Evolutionary conservation across 345 rosid genomes (phyloP).

Genomic region (Eucalyptus brandiana): DNA sequence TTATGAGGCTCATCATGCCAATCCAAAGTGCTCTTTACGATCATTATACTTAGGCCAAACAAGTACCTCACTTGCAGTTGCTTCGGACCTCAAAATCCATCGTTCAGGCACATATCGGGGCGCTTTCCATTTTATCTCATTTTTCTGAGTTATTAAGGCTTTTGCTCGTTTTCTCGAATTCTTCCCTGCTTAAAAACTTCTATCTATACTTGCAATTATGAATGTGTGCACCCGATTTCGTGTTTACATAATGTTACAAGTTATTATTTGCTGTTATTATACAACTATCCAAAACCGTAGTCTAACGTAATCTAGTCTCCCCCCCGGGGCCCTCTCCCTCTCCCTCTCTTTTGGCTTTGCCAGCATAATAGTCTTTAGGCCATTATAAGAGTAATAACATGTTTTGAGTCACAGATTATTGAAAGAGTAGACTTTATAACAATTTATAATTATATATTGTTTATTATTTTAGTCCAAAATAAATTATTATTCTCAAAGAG

Average conservation of each 20-base stretch:
- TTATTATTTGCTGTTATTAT: not conserved
- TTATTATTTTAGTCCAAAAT: no score
- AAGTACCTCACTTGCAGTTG: not conserved
- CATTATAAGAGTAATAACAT: no score
- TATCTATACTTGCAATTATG: not conserved
- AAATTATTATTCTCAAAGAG: no score
- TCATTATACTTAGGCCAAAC: not conserved
- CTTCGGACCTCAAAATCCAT: not conserved
- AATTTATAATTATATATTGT: no score
- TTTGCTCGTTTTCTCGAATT: not conserved
- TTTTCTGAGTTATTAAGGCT: not conserved
- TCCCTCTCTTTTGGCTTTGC: no score
- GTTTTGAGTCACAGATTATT: no score
- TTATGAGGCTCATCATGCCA: not conserved
- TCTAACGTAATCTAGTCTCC: not conserved
- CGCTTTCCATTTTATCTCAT: not conserved
- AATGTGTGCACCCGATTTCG: not conserved
- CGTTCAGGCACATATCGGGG: not conserved
- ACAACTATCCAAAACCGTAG: not conserved
- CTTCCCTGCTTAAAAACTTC: not conserved
- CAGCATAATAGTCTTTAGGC: no score
- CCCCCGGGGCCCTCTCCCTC: rapidly evolving
- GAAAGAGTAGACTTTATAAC: rapidly evolving
- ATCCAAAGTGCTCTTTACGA: not conserved
- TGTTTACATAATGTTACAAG: not conserved